These are phyloP conservation scores for Cymbopogon flexuosus DNA, from an alignment of 202 grass and related monocot species.

Conservation along the genomic window DNA sequence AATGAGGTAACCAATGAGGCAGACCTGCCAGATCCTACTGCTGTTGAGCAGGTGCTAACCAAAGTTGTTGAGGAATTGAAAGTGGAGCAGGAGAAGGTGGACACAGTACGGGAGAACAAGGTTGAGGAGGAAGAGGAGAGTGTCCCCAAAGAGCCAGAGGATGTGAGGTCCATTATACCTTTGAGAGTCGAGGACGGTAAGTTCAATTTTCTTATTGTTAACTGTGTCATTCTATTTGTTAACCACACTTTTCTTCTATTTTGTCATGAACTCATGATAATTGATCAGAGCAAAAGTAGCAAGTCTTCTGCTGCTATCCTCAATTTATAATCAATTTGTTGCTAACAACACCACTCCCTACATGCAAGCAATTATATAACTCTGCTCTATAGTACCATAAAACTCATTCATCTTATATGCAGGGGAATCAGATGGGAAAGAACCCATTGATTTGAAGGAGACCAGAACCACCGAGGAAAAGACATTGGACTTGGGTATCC, in stretches of 20 bases:
- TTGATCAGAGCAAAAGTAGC: not conserved
- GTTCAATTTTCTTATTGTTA: slow-evolving; percentile 3
- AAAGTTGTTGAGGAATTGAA: not conserved
- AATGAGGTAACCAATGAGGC: not conserved
- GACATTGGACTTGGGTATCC: not conserved
- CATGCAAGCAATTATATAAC: not conserved
- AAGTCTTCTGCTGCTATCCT: not conserved
- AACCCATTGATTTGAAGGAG: slow-evolving; percentile 31
- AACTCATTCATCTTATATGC: not conserved
- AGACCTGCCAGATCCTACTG: not conserved
- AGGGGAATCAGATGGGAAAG: slow-evolving; percentile 42
- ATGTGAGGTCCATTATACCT: slow-evolving; percentile 6
- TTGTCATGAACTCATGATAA: not conserved
- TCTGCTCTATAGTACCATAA: not conserved
- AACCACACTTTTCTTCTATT: not conserved
- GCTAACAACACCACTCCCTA: not conserved
- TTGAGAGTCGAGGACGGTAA: slow-evolving; percentile 33
- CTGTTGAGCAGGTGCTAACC: slow-evolving; percentile 15
- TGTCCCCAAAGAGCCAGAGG: slow-evolving; percentile 24
- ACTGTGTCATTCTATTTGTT: not conserved
- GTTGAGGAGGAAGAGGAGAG: slow-evolving; percentile 17
- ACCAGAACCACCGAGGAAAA: slow-evolving; percentile 19
- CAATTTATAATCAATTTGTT: not conserved
- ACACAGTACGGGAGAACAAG: slow-evolving; percentile 19
- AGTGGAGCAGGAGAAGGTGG: slow-evolving; percentile 3